phyloP scores from a whole-genome alignment of 139 green algal genomes.

The Chlorella ohadii region DNA sequence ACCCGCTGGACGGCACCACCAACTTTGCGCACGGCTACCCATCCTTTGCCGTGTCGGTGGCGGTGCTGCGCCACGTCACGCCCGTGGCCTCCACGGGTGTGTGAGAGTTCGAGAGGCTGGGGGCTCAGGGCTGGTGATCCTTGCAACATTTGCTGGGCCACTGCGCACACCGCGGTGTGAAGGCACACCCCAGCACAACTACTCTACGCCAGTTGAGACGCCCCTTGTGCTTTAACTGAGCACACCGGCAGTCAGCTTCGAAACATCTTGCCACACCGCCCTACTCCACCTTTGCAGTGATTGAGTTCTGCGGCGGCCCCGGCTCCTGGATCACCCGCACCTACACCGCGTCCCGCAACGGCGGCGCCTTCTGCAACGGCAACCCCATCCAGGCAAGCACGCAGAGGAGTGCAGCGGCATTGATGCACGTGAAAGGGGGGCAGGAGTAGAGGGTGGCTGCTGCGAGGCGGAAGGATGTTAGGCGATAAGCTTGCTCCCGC shows the following conservation, averaged over 20 bases:
- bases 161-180: too few relatives aligned
- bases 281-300: too few relatives aligned
- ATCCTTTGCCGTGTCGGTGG: constrained; percentile 82
- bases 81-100: constrained; percentile 70
- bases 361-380: constrained; percentile 84
- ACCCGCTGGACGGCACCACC: constrained; percentile 89
- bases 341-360: constrained; percentile 72
- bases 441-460: too few relatives aligned
- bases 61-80: constrained; percentile 61
- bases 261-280: too few relatives aligned
- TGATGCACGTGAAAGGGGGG: too few relatives aligned
- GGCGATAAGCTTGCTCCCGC: too few relatives aligned
- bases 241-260: too few relatives aligned
- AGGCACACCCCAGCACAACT: too few relatives aligned
- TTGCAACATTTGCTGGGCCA: too few relatives aligned
- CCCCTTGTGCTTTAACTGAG: too few relatives aligned
- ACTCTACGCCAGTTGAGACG: too few relatives aligned
- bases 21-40: constrained; percentile 91
- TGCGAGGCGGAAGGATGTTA: too few relatives aligned
- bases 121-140: neutral
- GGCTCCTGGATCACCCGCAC: constrained; percentile 78
- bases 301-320: constrained; percentile 67
- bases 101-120: neutral
- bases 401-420: neutral
- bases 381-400: constrained; percentile 39